phyloP scores from a whole-genome alignment of 768 basidiomycete genomes.

The Rossbeevera mucosa region DNA sequence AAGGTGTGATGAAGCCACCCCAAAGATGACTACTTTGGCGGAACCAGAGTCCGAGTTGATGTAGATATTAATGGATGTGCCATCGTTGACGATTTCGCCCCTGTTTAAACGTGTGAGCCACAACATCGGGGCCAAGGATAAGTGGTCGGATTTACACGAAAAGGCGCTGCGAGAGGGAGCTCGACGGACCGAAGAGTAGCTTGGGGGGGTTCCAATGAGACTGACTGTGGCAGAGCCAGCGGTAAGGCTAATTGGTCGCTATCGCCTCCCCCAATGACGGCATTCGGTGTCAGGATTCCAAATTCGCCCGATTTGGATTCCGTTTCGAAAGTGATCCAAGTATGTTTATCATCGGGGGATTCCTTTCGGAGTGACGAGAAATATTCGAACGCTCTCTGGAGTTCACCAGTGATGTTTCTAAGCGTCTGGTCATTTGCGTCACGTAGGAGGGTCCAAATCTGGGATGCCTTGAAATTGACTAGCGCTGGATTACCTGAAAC shows the following conservation, averaged over 20 bases:
- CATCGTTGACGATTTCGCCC: not conserved
- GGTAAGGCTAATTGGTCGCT: not conserved
- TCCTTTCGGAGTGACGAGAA: not conserved
- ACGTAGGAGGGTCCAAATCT: not conserved
- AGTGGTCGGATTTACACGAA: not conserved
- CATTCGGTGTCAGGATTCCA: not conserved
- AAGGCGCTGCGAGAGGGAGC: not conserved
- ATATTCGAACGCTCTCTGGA: not conserved
- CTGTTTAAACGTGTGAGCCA: not conserved
- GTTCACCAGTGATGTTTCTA: not conserved
- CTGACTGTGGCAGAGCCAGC: not conserved
- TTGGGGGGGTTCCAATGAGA: not conserved
- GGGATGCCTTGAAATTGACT: not conserved
- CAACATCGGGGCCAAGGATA: not conserved
- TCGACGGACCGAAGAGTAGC: not conserved
- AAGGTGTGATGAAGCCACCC: not conserved
- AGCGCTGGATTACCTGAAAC: not conserved
- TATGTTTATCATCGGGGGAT: not conserved
- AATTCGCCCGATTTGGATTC: not conserved
- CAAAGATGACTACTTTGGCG: not conserved
- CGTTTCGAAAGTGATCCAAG: not conserved
- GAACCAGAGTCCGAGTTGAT: not conserved
- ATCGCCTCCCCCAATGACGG: not conserved
- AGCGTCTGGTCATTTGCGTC: not conserved
- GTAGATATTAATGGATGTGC: not conserved